Percentiles rank a stretch among this genome's conserved stretches.
Evolutionary conservation across 163 green algal species (phyloP).

Genomic region (Trebouxia gelatinosa): DNA sequence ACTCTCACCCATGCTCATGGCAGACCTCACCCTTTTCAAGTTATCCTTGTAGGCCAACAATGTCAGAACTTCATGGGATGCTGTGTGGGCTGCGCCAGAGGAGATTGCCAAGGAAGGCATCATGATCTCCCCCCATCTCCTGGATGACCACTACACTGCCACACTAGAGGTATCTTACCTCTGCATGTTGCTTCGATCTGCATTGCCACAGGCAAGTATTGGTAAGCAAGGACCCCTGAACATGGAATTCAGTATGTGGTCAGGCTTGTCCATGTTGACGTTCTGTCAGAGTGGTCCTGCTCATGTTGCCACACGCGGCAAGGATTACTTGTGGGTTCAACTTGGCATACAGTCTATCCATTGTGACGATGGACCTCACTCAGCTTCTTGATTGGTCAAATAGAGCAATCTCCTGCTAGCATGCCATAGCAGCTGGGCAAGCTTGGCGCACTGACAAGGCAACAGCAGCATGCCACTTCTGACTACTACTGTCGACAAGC

Average conservation of each 20-base stretch:
- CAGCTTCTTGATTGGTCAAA: too few species aligned
- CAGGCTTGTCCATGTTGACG: not conserved
- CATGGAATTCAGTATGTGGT: too few species aligned
- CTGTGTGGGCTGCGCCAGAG: constrained; percentile 34
- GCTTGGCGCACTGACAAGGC: too few species aligned
- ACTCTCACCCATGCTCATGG: too few species aligned
- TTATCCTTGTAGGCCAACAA: constrained; percentile 3
- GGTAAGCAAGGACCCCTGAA: not conserved
- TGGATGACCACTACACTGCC: constrained; percentile 34
- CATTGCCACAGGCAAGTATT: not conserved
- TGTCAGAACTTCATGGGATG: constrained; percentile 32
- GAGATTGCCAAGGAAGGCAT: constrained; percentile 39
- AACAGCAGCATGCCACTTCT: too few species aligned
- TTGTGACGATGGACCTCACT: too few species aligned
- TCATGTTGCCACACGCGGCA: not conserved
- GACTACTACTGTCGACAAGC: not conserved
- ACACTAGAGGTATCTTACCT: constrained; percentile 16
- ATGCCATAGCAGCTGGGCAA: too few species aligned
- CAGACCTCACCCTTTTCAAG: not conserved
- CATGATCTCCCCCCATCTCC: constrained; percentile 33
- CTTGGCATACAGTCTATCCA: not conserved
- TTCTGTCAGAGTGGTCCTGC: not conserved
- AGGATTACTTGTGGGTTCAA: not conserved
- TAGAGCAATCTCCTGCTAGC: too few species aligned
- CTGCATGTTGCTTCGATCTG: not conserved